Evolutionary conservation across 441 rosid genomes (phyloP), one percentile per base, ranked within the genome.

Genomic region (Gossypium gossypioides): DNA sequence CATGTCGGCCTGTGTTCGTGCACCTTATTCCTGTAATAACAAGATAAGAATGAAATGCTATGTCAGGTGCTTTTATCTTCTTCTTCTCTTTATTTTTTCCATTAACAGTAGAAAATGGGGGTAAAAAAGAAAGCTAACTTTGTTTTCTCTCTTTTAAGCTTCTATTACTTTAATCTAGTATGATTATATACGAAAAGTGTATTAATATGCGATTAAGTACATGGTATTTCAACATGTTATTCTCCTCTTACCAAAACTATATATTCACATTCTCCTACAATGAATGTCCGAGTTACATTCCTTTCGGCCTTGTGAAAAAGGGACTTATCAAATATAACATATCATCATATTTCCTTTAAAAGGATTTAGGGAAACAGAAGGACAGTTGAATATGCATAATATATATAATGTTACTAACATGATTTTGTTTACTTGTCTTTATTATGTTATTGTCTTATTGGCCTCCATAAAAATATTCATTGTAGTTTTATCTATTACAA

Each of bases 371-470:
- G 44, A 40, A 24, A 58, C 63, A 13, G 13, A 25, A 25, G 63
- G 63, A 25, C 37, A 12, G 18, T 24, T 58, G 13, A 13, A 16
- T 32, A 25, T 25, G 44, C 44, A 40, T 40, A 40, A 24, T 24
- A 60, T 29, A 24, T 24, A 60, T 29, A 60, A 60, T 60, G 65
- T 29, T 13, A 59, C 16, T 16, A 64, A 25, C 22, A 74, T 46
- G 60, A 67, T 68, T 46, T 46, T 74, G 67, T 58, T 67, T 21
- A 74, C 34, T 57, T 67, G 34, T 68, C 60, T 68, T 29, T 24
- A 46, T 46, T 10, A 57, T 13, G 18, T 74, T 13, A 15, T 29
- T 32, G 37, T 57, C 37, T 24, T 27, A 27, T 13, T 59, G 42
- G 16, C 34, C 19, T 27, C 42, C 21, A 59, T 59, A 37, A n/a